These are phyloP conservation scores for Chimonanthus praecox DNA, from an alignment of 164 flowering plant species.

Conservation along the genomic window DNA sequence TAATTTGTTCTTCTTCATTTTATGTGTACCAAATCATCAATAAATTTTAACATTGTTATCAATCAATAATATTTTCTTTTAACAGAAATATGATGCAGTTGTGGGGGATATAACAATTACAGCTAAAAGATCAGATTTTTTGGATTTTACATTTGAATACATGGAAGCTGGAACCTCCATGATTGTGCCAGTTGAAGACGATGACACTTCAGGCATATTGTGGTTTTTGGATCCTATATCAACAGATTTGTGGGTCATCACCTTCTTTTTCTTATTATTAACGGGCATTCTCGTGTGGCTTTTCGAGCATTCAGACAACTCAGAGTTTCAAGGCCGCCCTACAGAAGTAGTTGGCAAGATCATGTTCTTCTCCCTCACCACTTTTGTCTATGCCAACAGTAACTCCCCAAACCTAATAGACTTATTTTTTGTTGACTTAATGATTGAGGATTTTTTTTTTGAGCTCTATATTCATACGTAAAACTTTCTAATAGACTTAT, in stretches of 20 bases:
- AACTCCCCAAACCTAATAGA: neutral
- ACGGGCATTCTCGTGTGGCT: constrained; percentile 10
- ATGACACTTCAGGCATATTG: neutral
- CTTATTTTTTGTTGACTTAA: neutral
- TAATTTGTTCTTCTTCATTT: no score
- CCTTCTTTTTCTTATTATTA: neutral
- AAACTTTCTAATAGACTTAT: no score
- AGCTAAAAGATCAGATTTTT: constrained; percentile 1
- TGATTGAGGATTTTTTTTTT: no score
- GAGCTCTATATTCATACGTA: no score
- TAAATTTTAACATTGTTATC: no score
- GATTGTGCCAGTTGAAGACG: constrained; percentile 1
- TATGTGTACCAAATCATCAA: no score
- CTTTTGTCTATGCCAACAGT: constrained; percentile 6
- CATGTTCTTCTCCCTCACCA: constrained; percentile 1
- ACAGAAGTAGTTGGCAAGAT: constrained; percentile 4
- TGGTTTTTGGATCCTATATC: constrained; percentile 6
- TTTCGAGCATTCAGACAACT: constrained; percentile 2
- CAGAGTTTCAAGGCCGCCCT: constrained; percentile 5
- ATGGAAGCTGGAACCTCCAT: constrained; percentile 4
- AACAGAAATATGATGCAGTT: constrained; percentile 4
- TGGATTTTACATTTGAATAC: constrained; percentile 8
- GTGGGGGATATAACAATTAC: constrained; percentile 7
- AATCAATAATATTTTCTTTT: neutral
- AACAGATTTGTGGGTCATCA: neutral